phyloP scores from a whole-genome alignment of 169 alveolate species.

The Miamiensis avidus region DNA sequence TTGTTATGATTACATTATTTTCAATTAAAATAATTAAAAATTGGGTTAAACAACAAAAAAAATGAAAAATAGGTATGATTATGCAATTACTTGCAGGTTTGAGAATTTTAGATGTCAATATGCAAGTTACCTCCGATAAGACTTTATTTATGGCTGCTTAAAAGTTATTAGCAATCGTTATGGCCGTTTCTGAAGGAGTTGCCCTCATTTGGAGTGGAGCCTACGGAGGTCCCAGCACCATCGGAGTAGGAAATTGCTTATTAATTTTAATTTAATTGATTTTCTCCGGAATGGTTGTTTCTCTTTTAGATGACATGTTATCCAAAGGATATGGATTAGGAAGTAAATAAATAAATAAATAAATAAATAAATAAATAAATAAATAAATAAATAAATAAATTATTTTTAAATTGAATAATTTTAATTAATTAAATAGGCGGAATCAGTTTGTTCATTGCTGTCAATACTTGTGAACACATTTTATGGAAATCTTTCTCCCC shows the following conservation, averaged over 20 bases:
- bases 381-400: no score
- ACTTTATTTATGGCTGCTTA: slow-evolving; percentile 48
- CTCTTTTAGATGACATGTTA: slow-evolving; percentile 56
- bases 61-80: slow-evolving; percentile 46
- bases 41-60: no score
- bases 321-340: slow-evolving; percentile 56
- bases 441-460: slow-evolving; percentile 57
- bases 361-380: no score
- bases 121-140: slow-evolving; percentile 38
- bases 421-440: slow-evolving; percentile 16
- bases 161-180: slow-evolving; percentile 48
- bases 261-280: slow-evolving; percentile 48
- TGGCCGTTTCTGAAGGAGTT: slow-evolving; percentile 56
- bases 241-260: slow-evolving; percentile 52
- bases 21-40: no score
- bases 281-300: slow-evolving; percentile 52
- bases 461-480: slow-evolving; percentile 58
- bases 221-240: slow-evolving; percentile 48
- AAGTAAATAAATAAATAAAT: slow-evolving; percentile 8
- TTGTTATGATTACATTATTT: no score
- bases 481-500: slow-evolving; percentile 64
- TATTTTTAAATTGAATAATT: no score
- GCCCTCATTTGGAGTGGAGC: slow-evolving; percentile 60
- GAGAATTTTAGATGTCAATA: not conserved
- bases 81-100: slow-evolving; percentile 22